Conservation (phyloP, 805 yeast genomes). For the Yamadazyma tumulicola region DNA sequence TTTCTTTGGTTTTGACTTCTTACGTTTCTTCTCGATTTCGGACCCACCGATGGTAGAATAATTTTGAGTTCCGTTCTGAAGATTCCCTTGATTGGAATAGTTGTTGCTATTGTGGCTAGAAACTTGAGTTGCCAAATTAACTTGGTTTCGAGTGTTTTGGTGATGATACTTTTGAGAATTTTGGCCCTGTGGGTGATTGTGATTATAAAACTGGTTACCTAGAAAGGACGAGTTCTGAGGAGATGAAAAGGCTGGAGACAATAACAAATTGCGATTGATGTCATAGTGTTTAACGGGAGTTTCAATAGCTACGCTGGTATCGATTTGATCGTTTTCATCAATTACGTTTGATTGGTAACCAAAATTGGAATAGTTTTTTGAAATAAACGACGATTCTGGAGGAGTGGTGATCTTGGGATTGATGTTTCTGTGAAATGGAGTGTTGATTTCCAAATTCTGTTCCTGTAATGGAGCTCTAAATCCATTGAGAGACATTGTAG, state of each 20-base stretch:
- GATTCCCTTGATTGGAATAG: not conserved
- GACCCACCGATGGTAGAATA: constrained; percentile 4
- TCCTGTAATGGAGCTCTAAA: constrained; percentile 16
- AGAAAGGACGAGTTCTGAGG: constrained; percentile 32
- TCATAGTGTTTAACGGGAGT: constrained; percentile 11
- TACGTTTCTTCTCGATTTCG: constrained; percentile 7
- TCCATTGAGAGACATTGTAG: constrained; percentile 8
- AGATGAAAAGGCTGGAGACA: constrained; percentile 46
- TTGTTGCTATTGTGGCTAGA: not conserved
- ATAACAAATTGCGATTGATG: constrained; percentile 16
- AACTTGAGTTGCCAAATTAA: not conserved
- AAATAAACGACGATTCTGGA: constrained; percentile 17
- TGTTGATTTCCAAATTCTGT: constrained; percentile 12
- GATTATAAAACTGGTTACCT: not conserved
- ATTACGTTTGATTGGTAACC: not conserved
- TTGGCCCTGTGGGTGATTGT: not conserved
- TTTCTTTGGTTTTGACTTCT: constrained; percentile 29
- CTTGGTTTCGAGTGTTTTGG: constrained; percentile 1
- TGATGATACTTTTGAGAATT: no score
- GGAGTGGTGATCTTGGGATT: constrained; percentile 33
- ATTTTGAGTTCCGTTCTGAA: not conserved
- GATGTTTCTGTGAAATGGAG: constrained; percentile 9
- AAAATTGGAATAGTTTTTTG: constrained; percentile 2
- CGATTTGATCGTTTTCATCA: constrained; percentile 5
- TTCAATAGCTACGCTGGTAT: constrained; percentile 7